Percentiles rank a stretch among this genome's conserved stretches.
Conservation (phyloP, 2,329 filamentous ascomycete genomes). For the Neofusicoccum sp. region DNA sequence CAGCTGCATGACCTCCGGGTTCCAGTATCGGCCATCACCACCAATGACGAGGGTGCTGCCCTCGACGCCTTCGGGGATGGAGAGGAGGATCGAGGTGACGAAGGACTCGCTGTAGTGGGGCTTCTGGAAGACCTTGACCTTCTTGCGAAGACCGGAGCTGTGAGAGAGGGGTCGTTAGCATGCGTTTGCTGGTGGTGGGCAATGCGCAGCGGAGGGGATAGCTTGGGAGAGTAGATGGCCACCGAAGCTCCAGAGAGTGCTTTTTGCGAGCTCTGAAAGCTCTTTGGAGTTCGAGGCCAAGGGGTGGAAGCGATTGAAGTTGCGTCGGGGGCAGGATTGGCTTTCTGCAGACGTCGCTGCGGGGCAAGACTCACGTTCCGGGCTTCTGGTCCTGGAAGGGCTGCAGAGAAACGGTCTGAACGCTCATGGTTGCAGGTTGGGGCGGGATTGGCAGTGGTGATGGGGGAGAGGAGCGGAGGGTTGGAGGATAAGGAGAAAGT, state of each 20-base stretch:
- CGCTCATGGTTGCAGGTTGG: slow-evolving; percentile 52
- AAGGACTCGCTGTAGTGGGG: slow-evolving; percentile 95
- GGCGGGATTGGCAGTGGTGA: neutral
- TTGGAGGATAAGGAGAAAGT: slow-evolving; percentile 4
- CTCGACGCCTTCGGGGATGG: slow-evolving; percentile 90
- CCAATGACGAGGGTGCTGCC: slow-evolving; percentile 92
- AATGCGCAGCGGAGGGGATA: neutral
- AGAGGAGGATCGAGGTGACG: slow-evolving; percentile 87
- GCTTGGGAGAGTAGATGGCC: neutral
- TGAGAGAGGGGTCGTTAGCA: slow-evolving; percentile 2
- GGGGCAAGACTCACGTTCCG: slow-evolving; percentile 75
- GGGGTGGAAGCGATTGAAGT: slow-evolving; percentile 20
- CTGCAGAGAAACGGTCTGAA: slow-evolving; percentile 76
- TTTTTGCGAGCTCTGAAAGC: neutral
- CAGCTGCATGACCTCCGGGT: slow-evolving; percentile 92
- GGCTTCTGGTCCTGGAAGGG: slow-evolving; percentile 97
- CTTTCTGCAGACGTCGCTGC: neutral
- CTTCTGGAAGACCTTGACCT: slow-evolving; percentile 96
- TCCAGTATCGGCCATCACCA: slow-evolving; percentile 95
- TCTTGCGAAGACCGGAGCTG: slow-evolving; percentile 97
- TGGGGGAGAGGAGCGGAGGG: neutral
- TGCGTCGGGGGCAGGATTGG: slow-evolving; percentile 16
- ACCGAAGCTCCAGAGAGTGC: neutral
- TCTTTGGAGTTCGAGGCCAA: neutral
- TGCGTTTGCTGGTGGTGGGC: neutral